Conservation (phyloP, 2,329 filamentous ascomycete species). For the Didymella sp. region DNA sequence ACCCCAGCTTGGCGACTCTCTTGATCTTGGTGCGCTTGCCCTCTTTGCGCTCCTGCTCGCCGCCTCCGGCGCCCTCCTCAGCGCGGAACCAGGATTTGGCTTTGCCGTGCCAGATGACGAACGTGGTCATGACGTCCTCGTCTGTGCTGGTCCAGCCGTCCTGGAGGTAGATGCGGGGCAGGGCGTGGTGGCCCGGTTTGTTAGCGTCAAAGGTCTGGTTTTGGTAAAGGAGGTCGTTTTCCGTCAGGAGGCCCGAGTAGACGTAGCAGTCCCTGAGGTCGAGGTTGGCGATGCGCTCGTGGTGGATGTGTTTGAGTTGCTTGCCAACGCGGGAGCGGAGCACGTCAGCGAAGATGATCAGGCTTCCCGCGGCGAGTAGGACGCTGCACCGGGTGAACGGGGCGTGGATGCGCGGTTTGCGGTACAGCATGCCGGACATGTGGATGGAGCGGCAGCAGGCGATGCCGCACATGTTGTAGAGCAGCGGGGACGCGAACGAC, state of each 20-base stretch:
- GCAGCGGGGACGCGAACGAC: slow-evolving; percentile 65
- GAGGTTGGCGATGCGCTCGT: slow-evolving; percentile 65
- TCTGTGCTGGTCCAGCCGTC: slow-evolving; percentile 68
- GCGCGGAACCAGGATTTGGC: slow-evolving; percentile 63
- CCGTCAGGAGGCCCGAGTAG: slow-evolving; percentile 69
- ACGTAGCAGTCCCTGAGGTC: slow-evolving; percentile 70
- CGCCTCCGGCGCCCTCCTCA: slow-evolving; percentile 42
- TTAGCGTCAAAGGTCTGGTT: slow-evolving; percentile 70
- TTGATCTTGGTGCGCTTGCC: slow-evolving; percentile 61
- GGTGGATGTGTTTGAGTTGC: slow-evolving; percentile 66
- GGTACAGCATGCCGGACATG: slow-evolving; percentile 68
- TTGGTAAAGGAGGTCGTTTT: slow-evolving; percentile 67
- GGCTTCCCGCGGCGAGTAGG: slow-evolving; percentile 65
- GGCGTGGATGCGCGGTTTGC: slow-evolving; percentile 67
- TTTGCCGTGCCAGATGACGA: slow-evolving; percentile 70
- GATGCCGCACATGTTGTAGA: slow-evolving; percentile 74
- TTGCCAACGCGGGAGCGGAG: slow-evolving; percentile 63
- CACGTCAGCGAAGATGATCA: slow-evolving; percentile 68
- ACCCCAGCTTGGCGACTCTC: slow-evolving; percentile 66
- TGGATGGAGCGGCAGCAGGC: slow-evolving; percentile 67
- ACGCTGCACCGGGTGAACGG: slow-evolving; percentile 68
- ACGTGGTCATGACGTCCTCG: slow-evolving; percentile 70
- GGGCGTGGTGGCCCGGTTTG: slow-evolving; percentile 64
- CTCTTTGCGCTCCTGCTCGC: slow-evolving; percentile 40
- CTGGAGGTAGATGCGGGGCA: slow-evolving; percentile 66